Evolutionary conservation across 805 yeast species (phyloP), one percentile per base, ranked within the genome.

Genomic region (Wickerhamomyces ciferrii): DNA sequence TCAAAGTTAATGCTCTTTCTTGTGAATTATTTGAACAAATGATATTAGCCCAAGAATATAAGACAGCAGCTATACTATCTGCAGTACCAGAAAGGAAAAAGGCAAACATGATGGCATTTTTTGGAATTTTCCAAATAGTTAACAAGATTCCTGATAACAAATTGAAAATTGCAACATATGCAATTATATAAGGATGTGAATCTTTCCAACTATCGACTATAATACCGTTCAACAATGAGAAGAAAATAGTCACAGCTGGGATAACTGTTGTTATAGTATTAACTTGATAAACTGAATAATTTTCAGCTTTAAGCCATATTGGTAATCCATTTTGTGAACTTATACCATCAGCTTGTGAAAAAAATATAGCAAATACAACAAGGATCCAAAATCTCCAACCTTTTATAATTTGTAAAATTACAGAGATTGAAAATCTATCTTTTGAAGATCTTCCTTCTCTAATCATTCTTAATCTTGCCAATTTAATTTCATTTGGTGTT

Each of bases 41-140:
- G 59, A 77, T 83, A 51, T 76, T 76, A 44, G 73, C 74, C 82
- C 83, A 79, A 17, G 79, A 70, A 56, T 79, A 80, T 15, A 78
- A 59, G 1, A 76, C 79, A 0, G 84, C 79, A 1, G 84, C 82
- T 73, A 74, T 75, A 11, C 83, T 79, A 77, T 81, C 74, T 8
- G 81, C 82, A 47, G 74, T 71, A 58, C 77, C 79, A 49, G 75
- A 80, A 37, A 78, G 59, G 54, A 77, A 69, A 62, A 71, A 80
- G 1, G 81, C 85, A 63, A 76, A 79, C 82, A 83, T 78, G 54
- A 76, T 79, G 5, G 79, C 80, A 9, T 70, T 53, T 52, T 76
- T 77, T 2, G 75, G 69, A 9, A 80, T 76, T 42, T 73, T 42
- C 84, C 85, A 80, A 10, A 49, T 25, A 15, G 45, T 49, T 38